Conservation (phyloP, 2,329 filamentous ascomycete genomes). For the Alternaria rosae region DNA sequence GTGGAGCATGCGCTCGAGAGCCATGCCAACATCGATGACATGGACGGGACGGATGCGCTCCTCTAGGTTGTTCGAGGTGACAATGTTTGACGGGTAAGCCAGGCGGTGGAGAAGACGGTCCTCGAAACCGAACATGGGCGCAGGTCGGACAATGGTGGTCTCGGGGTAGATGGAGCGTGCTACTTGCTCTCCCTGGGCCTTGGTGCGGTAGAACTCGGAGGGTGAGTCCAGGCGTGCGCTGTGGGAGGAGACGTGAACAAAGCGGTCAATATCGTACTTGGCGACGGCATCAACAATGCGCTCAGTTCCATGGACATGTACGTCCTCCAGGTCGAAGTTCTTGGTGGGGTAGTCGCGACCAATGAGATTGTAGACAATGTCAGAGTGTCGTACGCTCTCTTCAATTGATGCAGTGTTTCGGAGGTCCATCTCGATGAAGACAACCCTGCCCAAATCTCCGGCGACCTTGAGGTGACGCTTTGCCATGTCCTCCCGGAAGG, state of each 20-base stretch:
- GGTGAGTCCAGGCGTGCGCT: slow-evolving; percentile 82
- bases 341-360: slow-evolving; percentile 97
- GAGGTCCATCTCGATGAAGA: slow-evolving; percentile 94
- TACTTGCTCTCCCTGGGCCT: slow-evolving; percentile 84
- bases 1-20: slow-evolving; percentile 87
- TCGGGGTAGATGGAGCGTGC: slow-evolving; percentile 92
- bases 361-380: slow-evolving; percentile 96
- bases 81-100: slow-evolving; percentile 78
- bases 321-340: slow-evolving; percentile 93
- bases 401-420: slow-evolving; percentile 95
- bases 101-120: slow-evolving; percentile 89
- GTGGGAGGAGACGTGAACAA: slow-evolving; percentile 95
- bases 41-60: slow-evolving; percentile 92
- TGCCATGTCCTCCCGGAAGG: slow-evolving; percentile 95
- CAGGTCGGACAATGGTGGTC: slow-evolving; percentile 93
- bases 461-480: slow-evolving; percentile 96
- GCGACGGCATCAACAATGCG: slow-evolving; percentile 92
- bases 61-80: slow-evolving; percentile 93
- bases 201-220: slow-evolving; percentile 90
- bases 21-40: slow-evolving; percentile 87
- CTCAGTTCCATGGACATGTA: slow-evolving; percentile 90
- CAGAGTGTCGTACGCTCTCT: slow-evolving; percentile 94
- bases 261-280: slow-evolving; percentile 97
- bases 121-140: slow-evolving; percentile 93
- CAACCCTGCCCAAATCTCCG: slow-evolving; percentile 89